Evolutionary conservation across 495 filamentous ascomycete species (phyloP).

Genomic region (Baudoinia panamericana): DNA sequence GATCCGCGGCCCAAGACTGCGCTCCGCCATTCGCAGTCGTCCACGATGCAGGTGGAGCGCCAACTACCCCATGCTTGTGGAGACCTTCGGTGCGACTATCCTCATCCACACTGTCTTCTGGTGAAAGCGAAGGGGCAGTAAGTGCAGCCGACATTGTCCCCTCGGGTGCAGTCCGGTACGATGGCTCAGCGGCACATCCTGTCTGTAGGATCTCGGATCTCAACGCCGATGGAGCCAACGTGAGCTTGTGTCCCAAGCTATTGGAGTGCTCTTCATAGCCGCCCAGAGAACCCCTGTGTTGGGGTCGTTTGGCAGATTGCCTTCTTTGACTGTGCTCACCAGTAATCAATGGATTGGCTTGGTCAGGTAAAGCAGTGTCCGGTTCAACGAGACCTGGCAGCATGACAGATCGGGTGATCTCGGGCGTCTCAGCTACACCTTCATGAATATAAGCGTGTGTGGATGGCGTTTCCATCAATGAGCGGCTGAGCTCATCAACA

Average conservation of each 20-base stretch:
- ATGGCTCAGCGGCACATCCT: too few species aligned
- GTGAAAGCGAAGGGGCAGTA: neutral
- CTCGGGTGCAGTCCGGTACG: conserved; percentile 5
- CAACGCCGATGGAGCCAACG: neutral
- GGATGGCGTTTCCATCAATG: neutral
- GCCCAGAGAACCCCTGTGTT: neutral
- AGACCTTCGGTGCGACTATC: conserved; percentile 1
- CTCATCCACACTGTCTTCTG: neutral
- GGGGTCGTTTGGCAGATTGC: neutral
- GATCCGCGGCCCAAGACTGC: too few species aligned
- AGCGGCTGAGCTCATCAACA: conserved; percentile 4
- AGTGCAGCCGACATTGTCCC: neutral
- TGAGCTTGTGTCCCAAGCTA: neutral
- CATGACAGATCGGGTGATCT: too few species aligned
- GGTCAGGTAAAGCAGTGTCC: neutral
- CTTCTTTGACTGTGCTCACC: neutral
- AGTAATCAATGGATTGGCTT: neutral
- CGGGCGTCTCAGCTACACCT: neutral
- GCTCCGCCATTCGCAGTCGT: neutral
- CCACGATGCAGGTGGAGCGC: neutral
- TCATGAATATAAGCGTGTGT: neutral
- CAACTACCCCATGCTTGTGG: neutral
- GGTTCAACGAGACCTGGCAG: too few species aligned
- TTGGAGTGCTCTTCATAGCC: neutral
- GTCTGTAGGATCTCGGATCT: neutral